These are phyloP conservation scores for Wallemia ichthyophaga DNA, from an alignment of 1,284 basidiomycete genomes.

Conservation along the genomic window DNA sequence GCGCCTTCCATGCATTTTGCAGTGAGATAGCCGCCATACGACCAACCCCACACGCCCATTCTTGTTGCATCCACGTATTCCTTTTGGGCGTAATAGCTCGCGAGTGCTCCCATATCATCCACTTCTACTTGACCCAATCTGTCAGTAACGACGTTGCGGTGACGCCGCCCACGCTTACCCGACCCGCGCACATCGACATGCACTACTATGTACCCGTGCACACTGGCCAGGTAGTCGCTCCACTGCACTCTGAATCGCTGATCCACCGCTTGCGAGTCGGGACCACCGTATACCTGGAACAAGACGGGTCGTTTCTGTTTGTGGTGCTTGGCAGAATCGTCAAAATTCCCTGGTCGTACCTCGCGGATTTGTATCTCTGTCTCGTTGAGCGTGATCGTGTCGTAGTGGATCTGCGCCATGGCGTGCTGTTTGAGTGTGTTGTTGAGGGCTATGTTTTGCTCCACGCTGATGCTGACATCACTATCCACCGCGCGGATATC, in stretches of 20 bases:
- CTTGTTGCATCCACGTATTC: conserved; percentile 34
- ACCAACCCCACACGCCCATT: conserved; percentile 89
- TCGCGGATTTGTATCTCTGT: neutral
- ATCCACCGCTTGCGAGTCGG: conserved; percentile 45
- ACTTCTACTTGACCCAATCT: conserved; percentile 66
- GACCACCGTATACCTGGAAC: conserved; percentile 52
- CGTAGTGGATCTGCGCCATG: conserved; percentile 33
- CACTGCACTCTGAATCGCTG: conserved; percentile 39
- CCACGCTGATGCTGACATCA: no score
- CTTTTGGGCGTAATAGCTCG: conserved; percentile 18
- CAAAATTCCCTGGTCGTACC: neutral
- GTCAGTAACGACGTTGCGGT: conserved; percentile 54
- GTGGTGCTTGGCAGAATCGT: no score
- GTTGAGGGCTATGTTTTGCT: conserved; percentile 45
- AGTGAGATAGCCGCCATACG: conserved; percentile 77
- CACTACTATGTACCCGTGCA: conserved; percentile 57
- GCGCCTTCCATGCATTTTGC: conserved; percentile 65
- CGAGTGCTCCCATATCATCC: conserved; percentile 57
- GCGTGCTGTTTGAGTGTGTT: conserved; percentile 37
- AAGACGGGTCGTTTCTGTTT: neutral
- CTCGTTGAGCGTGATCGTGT: conserved; percentile 40
- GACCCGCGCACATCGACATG: conserved; percentile 79
- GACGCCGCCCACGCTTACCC: conserved; percentile 49
- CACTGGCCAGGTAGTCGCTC: conserved; percentile 57
- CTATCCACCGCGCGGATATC: conserved; percentile 35